Conservation (phyloP, 345 rosid genomes). For the Iberis pinnata region DNA sequence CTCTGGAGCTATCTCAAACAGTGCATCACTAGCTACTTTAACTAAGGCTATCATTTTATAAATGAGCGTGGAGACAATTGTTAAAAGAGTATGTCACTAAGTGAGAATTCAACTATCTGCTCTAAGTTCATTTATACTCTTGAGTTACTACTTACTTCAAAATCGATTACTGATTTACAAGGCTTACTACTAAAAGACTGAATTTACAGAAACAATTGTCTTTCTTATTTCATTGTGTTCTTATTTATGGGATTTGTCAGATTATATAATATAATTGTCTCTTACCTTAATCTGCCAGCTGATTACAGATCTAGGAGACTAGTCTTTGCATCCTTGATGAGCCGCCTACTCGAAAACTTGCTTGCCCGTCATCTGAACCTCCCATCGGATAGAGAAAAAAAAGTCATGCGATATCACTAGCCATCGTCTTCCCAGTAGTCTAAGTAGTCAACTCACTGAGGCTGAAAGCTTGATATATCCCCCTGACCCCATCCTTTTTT, state of each 20-base stretch:
- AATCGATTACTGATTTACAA: not conserved
- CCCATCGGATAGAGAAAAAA: conserved; percentile 10
- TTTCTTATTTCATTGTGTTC: conserved; percentile 5
- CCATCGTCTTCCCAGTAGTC: conserved; percentile 48
- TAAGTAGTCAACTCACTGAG: conserved; percentile 41
- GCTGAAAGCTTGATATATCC: conserved; percentile 45
- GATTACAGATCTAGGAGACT: not conserved
- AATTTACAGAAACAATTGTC: conserved; percentile 4
- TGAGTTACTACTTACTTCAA: not conserved
- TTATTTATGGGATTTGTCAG: not conserved
- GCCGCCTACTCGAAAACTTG: conserved; percentile 6
- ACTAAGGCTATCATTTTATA: not conserved
- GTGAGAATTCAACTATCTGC: not conserved
- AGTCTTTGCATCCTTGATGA: conserved; percentile 8
- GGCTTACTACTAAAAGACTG: not conserved
- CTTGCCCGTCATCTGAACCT: conserved; percentile 9
- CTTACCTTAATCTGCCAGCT: conserved; percentile 1
- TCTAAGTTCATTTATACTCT: conserved; percentile 15
- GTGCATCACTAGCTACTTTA: conserved; percentile 5
- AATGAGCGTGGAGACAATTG: not conserved
- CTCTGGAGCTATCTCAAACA: not conserved
- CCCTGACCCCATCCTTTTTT: conserved; percentile 85
- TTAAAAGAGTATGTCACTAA: not conserved
- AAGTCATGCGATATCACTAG: conserved; percentile 10
- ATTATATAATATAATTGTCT: conserved; percentile 8